A percentile compares a stretch with the other conserved stretches of the same genome.
These are phyloP conservation scores for Naumovozyma castellii DNA, from an alignment of 805 yeast species.

Conservation along the genomic window DNA sequence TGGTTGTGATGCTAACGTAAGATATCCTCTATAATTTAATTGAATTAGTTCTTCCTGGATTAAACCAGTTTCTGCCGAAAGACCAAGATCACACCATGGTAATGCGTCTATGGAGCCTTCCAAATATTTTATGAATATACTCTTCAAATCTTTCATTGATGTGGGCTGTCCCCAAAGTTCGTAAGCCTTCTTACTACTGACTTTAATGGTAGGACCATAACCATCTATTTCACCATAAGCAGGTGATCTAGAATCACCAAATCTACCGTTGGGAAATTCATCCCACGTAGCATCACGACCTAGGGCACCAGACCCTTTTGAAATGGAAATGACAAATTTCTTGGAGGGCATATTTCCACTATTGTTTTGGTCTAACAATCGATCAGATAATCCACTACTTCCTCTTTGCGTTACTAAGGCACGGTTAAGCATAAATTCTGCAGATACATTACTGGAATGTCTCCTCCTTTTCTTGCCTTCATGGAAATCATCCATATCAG, in stretches of 20 bases:
- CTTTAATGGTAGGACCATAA: slow-evolving; percentile 84
- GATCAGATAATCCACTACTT: neutral
- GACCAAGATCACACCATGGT: slow-evolving; percentile 87
- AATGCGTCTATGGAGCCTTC: slow-evolving; percentile 65
- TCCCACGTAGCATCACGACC: slow-evolving; percentile 96
- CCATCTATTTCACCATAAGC: slow-evolving; percentile 98
- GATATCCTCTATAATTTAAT: slow-evolving; percentile 62
- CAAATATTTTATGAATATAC: slow-evolving; percentile 61
- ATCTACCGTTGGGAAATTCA: slow-evolving; percentile 92
- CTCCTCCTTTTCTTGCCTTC: slow-evolving; percentile 25
- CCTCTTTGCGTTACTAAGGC: slow-evolving; percentile 17
- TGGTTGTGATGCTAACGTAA: slow-evolving; percentile 94
- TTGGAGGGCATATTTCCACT: slow-evolving; percentile 33
- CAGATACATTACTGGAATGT: slow-evolving; percentile 22
- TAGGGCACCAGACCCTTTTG: slow-evolving; percentile 72
- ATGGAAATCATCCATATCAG: slow-evolving; percentile 5
- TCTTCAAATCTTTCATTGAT: slow-evolving; percentile 47
- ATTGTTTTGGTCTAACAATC: slow-evolving; percentile 8
- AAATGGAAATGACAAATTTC: slow-evolving; percentile 61
- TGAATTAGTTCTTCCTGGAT: slow-evolving; percentile 86
- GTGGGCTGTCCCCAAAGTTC: slow-evolving; percentile 77
- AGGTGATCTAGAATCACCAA: slow-evolving; percentile 90
- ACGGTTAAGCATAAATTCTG: slow-evolving; percentile 34
- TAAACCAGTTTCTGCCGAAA: slow-evolving; percentile 81
- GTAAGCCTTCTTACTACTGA: slow-evolving; percentile 55